phyloP scores from a whole-genome alignment of 2,329 filamentous ascomycete genomes.

The Juglanconis oblonga region DNA sequence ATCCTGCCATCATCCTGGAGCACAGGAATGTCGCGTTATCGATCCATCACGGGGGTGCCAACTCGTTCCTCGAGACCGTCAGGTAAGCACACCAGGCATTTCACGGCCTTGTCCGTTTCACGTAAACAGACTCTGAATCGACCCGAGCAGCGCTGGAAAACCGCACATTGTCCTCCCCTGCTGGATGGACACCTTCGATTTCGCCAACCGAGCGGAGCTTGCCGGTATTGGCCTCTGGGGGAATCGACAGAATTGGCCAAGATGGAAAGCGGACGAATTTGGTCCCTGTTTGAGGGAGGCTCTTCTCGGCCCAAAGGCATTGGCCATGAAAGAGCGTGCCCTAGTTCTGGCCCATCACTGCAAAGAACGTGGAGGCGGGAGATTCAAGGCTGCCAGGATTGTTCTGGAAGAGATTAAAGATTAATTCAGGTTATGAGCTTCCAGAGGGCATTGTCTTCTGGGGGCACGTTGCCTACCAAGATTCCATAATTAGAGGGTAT shows the following conservation, averaged over 20 bases:
- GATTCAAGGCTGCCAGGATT: background rate
- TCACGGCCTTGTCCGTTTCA: background rate
- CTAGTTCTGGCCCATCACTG: background rate
- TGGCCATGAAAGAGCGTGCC: background rate
- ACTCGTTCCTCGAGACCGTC: conserved; percentile 38
- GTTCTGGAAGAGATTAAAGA: background rate
- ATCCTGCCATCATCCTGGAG: conserved; percentile 35
- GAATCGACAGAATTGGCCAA: background rate
- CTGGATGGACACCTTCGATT: conserved; percentile 38
- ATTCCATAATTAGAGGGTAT: too few species aligned
- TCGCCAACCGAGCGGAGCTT: conserved; percentile 32
- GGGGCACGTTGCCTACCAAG: too few species aligned
- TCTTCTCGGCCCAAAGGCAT: background rate
- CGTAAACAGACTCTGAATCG: too few species aligned
- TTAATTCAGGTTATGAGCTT: too few species aligned
- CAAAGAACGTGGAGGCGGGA: background rate
- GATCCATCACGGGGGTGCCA: conserved; percentile 46
- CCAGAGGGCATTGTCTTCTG: too few species aligned
- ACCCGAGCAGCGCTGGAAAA: conserved; percentile 29
- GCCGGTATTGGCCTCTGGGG: conserved; percentile 25
- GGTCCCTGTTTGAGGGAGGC: background rate
- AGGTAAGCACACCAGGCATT: conserved; percentile 25
- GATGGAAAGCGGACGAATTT: background rate
- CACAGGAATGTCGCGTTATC: conserved; percentile 36
- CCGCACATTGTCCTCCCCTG: conserved; percentile 36